Conservation (phyloP, 177 flowering plant species). For the Vitis hybrid region DNA sequence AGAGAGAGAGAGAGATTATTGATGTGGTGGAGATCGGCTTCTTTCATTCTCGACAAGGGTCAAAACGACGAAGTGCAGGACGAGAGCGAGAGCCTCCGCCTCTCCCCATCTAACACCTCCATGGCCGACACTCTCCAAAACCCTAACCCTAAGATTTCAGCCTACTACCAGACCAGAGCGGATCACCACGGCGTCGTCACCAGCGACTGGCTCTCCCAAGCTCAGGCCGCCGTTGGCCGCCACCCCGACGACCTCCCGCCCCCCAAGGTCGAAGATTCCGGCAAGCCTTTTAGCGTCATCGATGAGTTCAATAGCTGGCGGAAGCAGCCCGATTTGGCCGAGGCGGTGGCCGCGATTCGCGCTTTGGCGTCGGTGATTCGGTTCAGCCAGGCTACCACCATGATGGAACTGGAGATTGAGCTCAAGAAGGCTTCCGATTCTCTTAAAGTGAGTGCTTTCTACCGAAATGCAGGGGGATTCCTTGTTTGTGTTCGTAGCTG, state of each 20-base stretch:
- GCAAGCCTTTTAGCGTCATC: constrained; percentile 63
- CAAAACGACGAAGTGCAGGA: constrained; percentile 20
- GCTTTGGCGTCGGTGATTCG: constrained; percentile 88
- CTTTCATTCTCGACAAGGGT: constrained; percentile 73
- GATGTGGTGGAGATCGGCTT: constrained; percentile 91
- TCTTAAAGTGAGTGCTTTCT: constrained; percentile 55
- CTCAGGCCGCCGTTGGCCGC: constrained; percentile 73
- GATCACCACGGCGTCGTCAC: constrained; percentile 90
- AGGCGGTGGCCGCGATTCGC: constrained; percentile 98
- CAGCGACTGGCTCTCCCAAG: constrained; percentile 96
- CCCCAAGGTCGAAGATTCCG: constrained; percentile 9
- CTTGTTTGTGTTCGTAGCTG: not conserved
- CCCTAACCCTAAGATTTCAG: constrained; percentile 59
- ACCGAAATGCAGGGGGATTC: too few species aligned
- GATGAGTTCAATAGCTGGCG: constrained; percentile 93
- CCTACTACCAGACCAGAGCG: constrained; percentile 89
- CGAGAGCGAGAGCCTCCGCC: not conserved
- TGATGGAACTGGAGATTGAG: constrained; percentile 98
- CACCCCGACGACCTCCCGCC: constrained; percentile 8
- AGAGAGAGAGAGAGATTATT: constrained; percentile 9
- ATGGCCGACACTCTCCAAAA: constrained; percentile 36
- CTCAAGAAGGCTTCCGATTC: constrained; percentile 93
- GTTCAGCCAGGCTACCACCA: constrained; percentile 78
- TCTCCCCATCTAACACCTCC: constrained; percentile 15
- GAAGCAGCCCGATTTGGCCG: constrained; percentile 95